Conservation (phyloP, 2,329 filamentous ascomycete species). For the Fusarium vanettenii region DNA sequence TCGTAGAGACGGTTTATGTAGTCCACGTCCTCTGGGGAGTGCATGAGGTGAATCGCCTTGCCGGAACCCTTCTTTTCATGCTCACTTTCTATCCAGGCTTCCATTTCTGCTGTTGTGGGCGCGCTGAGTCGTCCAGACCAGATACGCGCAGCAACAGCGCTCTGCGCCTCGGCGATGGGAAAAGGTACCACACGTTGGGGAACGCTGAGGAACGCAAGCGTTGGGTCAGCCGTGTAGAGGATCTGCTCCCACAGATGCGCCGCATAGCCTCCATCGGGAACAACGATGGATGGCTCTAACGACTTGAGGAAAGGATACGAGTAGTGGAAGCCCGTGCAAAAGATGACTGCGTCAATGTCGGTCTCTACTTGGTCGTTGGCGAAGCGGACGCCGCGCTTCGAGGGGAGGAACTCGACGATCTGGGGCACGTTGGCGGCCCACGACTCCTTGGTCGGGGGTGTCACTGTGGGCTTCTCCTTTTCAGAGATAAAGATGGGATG, state of each 20-base stretch:
- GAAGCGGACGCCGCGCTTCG: slow-evolving; percentile 68
- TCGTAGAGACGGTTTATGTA: slow-evolving; percentile 70
- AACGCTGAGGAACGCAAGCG: slow-evolving; percentile 73
- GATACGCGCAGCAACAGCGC: slow-evolving; percentile 73
- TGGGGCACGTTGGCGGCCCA: slow-evolving; percentile 53
- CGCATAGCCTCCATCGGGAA: slow-evolving; percentile 70
- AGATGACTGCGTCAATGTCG: slow-evolving; percentile 78
- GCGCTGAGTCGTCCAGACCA: slow-evolving; percentile 71
- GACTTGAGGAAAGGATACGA: slow-evolving; percentile 75
- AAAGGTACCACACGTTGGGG: slow-evolving; percentile 79
- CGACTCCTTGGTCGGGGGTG: slow-evolving; percentile 39
- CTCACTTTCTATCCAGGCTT: slow-evolving; percentile 66
- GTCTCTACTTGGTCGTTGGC: slow-evolving; percentile 70
- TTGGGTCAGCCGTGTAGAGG: slow-evolving; percentile 73
- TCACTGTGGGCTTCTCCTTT: slow-evolving; percentile 49
- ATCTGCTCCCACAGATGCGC: slow-evolving; percentile 79
- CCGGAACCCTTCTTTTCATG: slow-evolving; percentile 62
- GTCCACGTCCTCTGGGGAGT: slow-evolving; percentile 65
- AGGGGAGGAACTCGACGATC: slow-evolving; percentile 59
- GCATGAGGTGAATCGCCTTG: slow-evolving; percentile 55
- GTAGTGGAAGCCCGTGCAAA: slow-evolving; percentile 90
- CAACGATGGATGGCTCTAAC: slow-evolving; percentile 61
- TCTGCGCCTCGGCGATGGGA: slow-evolving; percentile 75
- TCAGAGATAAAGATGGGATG: slow-evolving; percentile 68
- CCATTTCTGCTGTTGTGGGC: slow-evolving; percentile 68